Evolutionary conservation across 2,329 filamentous ascomycete genomes (phyloP), one percentile per base, ranked within the genome.

Genomic region (Colletotrichum sp.): DNA sequence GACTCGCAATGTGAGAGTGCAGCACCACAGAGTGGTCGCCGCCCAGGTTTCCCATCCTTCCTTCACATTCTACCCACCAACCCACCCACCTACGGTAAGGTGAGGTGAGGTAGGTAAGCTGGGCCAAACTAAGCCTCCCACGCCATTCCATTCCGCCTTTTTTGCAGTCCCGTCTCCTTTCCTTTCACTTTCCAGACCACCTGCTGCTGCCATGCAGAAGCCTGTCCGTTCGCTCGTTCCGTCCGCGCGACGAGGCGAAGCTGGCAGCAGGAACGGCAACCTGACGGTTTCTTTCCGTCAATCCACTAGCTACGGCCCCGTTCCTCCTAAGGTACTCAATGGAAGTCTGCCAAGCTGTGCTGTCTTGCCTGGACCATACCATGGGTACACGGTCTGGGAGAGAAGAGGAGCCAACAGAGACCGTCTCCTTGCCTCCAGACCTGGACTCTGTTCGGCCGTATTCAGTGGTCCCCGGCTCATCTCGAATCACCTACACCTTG

Each of bases 11-110:
- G 39, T 49, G 18, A n/a, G 39, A n/a, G 39, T 49, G 39, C 39
- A 44, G 16, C 39, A 44, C 39, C 15, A 7, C 55, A 24, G 15
- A 60, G 34, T 24, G 39, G 49, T 71, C 62, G 66, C 62, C 55
- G 55, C 36, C 69, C 39, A 39, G 69, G 72, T 72, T 72, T 32
- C 63, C 67, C 72, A 75, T 75, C 72, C 72, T 72, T 75, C 69
- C 52, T n/a, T 30, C 28, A 30, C 28, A 30, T 30, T 49, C 39
- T 18, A 49, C 18, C 18, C 18, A 68, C 52, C 62, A 72, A 72
- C 69, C 72, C 52, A 72, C 69, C 72, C 52, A 71, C 26, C 64
- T 65, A 21, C n/a, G 10, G 32, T 44, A 59, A 24, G 26, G 55
- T 26, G n/a, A 60, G 57, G 26, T 64, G 21, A 21, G 24, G 39